Conservation (phyloP, 805 yeast genomes). For the Hanseniaspora mollemarum region DNA sequence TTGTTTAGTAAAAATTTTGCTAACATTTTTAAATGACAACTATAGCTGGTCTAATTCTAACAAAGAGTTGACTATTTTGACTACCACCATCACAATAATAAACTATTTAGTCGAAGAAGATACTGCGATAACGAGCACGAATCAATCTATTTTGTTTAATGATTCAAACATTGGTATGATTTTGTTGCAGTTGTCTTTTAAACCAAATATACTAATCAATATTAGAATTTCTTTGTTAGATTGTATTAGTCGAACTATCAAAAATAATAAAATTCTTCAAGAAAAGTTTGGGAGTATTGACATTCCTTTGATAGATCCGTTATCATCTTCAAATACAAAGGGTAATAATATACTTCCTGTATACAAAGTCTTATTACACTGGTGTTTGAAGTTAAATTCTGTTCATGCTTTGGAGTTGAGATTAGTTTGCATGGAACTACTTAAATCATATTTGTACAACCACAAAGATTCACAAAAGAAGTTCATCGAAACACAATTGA, state of each 20-base stretch:
- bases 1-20: constrained; percentile 36
- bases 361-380: constrained; percentile 58
- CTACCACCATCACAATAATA: constrained; percentile 59
- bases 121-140: constrained; percentile 46
- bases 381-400: constrained; percentile 72
- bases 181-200: constrained; percentile 60
- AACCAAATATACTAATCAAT: constrained; percentile 48
- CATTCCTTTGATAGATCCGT: constrained; percentile 81
- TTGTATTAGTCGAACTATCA: constrained; percentile 66
- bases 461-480: constrained; percentile 50
- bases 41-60: constrained; percentile 3
- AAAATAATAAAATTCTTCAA: constrained; percentile 58
- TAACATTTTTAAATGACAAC: constrained; percentile 58
- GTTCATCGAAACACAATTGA: constrained; percentile 58
- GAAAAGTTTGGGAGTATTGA: constrained; percentile 65
- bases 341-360: constrained; percentile 44
- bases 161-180: constrained; percentile 53
- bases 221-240: constrained; percentile 59
- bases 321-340: constrained; percentile 22
- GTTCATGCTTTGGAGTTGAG: constrained; percentile 77
- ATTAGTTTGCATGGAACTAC: constrained; percentile 53
- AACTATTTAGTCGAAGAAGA: constrained; percentile 63
- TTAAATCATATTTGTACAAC: constrained; percentile 56
- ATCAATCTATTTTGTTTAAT: constrained; percentile 48
- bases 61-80: constrained; percentile 46